Evolutionary conservation across 306 rosid species (phyloP).

Genomic region (Myrica gale): DNA sequence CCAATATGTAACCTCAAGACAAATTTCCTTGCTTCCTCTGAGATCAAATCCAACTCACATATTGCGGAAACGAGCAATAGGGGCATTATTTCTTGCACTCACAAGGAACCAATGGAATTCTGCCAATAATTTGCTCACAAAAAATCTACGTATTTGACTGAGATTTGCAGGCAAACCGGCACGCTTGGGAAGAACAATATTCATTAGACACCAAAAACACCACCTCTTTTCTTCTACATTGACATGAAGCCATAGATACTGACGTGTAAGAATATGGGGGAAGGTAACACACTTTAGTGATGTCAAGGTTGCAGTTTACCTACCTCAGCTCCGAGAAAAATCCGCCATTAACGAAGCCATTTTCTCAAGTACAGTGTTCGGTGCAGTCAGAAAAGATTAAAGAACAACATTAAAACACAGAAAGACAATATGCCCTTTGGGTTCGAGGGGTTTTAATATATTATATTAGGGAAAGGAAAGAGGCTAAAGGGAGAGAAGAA

Average conservation of each 20-base stretch:
- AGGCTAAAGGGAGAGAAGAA: not conserved
- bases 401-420: conserved; percentile 22
- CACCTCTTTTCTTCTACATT: conserved; percentile 6
- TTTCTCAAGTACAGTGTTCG: conserved; percentile 13
- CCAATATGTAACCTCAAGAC: conserved; percentile 23
- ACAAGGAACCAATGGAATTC: conserved; percentile 31
- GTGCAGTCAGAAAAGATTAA: conserved; percentile 18
- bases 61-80: conserved; percentile 41
- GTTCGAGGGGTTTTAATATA: not conserved
- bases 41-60: conserved; percentile 48
- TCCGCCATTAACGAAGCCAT: conserved; percentile 35
- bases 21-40: conserved; percentile 34
- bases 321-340: conserved; percentile 46
- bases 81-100: conserved; percentile 38
- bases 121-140: conserved; percentile 9
- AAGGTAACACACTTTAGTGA: conserved; percentile 30
- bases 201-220: conserved; percentile 3
- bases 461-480: not conserved
- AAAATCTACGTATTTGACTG: conserved; percentile 19
- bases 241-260: conserved; percentile 10
- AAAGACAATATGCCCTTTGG: not conserved
- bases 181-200: not conserved
- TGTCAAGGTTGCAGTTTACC: conserved; percentile 62
- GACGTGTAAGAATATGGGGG: conserved; percentile 20
- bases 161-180: conserved; percentile 14